A percentile compares a stretch with the other conserved stretches of the same genome.
These are phyloP conservation scores for Tagetes erecta DNA, from an alignment of 129 eudicot genomes.

Conservation along the genomic window DNA sequence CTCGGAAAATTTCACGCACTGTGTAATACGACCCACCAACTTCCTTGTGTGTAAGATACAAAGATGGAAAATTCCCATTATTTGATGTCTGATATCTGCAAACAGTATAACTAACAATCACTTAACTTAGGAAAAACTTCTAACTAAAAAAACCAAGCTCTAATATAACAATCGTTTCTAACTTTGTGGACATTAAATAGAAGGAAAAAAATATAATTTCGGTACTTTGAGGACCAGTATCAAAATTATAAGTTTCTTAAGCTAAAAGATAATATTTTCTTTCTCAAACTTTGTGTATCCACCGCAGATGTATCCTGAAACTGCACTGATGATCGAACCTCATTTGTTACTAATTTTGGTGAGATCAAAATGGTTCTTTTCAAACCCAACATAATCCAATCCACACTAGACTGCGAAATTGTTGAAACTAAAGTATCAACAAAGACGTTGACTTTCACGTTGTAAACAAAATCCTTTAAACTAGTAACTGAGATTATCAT, in stretches of 20 bases:
- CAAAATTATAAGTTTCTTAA: neutral
- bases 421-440: neutral
- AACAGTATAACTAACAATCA: slow-evolving; percentile 5
- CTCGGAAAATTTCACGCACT: slow-evolving; percentile 86
- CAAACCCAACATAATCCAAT: neutral
- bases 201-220: neutral
- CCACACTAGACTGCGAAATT: neutral
- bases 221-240: neutral
- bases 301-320: neutral
- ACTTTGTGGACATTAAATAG: neutral
- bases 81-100: slow-evolving; percentile 76
- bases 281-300: neutral
- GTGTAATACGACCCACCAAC: slow-evolving; percentile 95
- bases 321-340: neutral
- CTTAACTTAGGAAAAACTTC: neutral
- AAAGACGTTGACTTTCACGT: neutral
- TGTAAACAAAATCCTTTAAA: neutral
- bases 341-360: neutral
- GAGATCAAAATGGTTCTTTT: neutral
- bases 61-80: slow-evolving; percentile 79
- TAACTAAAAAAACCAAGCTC: neutral
- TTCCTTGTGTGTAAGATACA: slow-evolving; percentile 82
- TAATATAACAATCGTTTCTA: slow-evolving; percentile 3
- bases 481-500: neutral
- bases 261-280: neutral